Base-by-base conservation (phyloP, 257 asterid species). In the Nicotiana paniculata region DNA sequence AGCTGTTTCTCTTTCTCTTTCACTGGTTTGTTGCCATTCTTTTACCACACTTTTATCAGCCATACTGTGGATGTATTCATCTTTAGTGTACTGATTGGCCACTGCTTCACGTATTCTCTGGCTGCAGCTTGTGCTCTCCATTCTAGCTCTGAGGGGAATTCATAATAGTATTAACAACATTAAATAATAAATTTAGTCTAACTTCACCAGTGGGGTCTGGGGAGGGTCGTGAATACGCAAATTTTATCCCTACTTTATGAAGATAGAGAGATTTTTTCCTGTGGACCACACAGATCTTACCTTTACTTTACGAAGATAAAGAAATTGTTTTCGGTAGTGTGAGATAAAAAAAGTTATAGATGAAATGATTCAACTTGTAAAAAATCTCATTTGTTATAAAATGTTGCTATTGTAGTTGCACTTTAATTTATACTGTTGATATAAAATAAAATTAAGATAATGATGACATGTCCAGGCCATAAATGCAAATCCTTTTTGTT, bases 1-100 rank as follows among this genome's bases (percentile, higher is more conserved):
- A 61, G 69, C 12, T 58, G 81, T 62, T 84, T 70, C 77, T 64
- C n/a, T 63, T 28, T 63, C 39, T 63, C 43, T 64, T 30, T 64
- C 51, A 43, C 51, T 85, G 83, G 83, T 81, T 6, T 76, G 86
- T 61, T 64, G 57, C 85, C 81, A 67, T 84, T 83, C 85, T 79
- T 85, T 83, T 83, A 80, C 81, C 83, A 85, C 91, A 69, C 77
- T 82, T 59, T 87, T 88, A 80, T 85, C 90, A 80, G 82, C 85
- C 83, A 77, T 82, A 21, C 35, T 80, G 91, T 86, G 92, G 82
- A 84, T 83, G 86, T 86, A 88, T 84, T 89, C 89, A 92, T 90
- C 90, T 88, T 76, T 83, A 24, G 84, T 24, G 93, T 90, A 88
- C 94, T 89, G 89, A 85, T 84, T 81, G 21, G 26, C 33, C 35